A percentile compares a stretch with the other conserved stretches of the same genome.
These are phyloP conservation scores for Saccharomyces hybrid DNA, from an alignment of 1,139 yeast species.

Conservation along the genomic window DNA sequence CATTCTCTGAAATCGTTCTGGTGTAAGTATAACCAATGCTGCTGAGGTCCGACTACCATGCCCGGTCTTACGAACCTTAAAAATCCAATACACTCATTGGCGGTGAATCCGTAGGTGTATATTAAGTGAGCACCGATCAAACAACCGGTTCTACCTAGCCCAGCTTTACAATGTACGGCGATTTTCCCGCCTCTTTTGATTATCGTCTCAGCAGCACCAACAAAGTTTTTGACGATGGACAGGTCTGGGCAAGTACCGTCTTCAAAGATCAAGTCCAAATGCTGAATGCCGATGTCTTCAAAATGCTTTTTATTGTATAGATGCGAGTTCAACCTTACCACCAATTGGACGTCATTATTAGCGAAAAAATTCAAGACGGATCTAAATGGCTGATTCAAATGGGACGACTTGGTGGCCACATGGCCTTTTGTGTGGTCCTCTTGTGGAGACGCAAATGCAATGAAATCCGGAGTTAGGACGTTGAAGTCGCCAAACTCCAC, in stretches of 20 bases:
- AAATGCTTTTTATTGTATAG: conserved; percentile 80
- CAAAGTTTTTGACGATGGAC: conserved; percentile 82
- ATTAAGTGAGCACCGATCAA: conserved; percentile 93
- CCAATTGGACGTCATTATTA: conserved; percentile 70
- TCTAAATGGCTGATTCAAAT: conserved; percentile 62
- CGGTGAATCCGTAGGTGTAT: conserved; percentile 93
- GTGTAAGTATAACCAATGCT: conserved; percentile 94
- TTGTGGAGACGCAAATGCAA: conserved; percentile 96
- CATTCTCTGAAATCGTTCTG: conserved; percentile 94
- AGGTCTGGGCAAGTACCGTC: conserved; percentile 97
- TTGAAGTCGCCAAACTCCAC: conserved; percentile 97
- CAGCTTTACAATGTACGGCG: conserved; percentile 98
- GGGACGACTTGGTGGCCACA: conserved; percentile 24
- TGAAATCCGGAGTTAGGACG: conserved; percentile 82
- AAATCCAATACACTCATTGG: conserved; percentile 91
- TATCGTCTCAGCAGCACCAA: conserved; percentile 90
- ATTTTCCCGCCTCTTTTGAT: conserved; percentile 79
- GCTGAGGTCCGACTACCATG: conserved; percentile 99
- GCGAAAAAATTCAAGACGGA: conserved; percentile 73
- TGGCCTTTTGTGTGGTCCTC: conserved; percentile 46
- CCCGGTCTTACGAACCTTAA: conserved; percentile 97
- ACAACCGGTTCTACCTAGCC: conserved; percentile 95
- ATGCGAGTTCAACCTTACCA: conserved; percentile 86
- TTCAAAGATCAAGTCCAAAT: conserved; percentile 90
- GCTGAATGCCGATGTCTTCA: conserved; percentile 75